Evolutionary conservation across 768 basidiomycete genomes (phyloP).

Genomic region (Phylloporus sp.): DNA sequence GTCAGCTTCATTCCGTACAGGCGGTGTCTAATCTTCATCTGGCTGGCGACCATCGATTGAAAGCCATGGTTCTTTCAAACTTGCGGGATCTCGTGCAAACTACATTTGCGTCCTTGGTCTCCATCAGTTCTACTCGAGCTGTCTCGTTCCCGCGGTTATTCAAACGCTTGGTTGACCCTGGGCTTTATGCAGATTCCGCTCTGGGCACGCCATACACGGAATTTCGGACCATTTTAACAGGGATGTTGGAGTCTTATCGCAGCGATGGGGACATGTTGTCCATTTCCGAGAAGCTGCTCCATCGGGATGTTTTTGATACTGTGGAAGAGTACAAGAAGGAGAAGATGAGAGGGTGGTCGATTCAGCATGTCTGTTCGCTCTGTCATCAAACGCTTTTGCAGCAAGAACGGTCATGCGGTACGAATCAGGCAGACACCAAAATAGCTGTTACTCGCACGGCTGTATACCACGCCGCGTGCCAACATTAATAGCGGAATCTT

Average conservation of each 20-base stretch:
- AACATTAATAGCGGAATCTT: slow-evolving; percentile 19
- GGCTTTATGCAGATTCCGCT: slow-evolving; percentile 44
- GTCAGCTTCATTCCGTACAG: slow-evolving; percentile 79
- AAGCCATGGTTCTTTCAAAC: slow-evolving; percentile 35
- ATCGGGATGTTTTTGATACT: slow-evolving; percentile 75
- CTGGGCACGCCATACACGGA: slow-evolving; percentile 77
- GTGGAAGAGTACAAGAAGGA: slow-evolving; percentile 57
- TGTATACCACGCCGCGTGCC: slow-evolving; percentile 51
- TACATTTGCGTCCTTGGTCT: slow-evolving; percentile 79
- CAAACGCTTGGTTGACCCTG: slow-evolving; percentile 81
- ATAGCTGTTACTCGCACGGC: slow-evolving; percentile 55
- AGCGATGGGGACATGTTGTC: slow-evolving; percentile 85
- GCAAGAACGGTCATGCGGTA: slow-evolving; percentile 15
- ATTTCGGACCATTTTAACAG: slow-evolving; percentile 83
- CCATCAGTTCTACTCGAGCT: slow-evolving; percentile 70
- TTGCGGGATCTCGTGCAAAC: slow-evolving; percentile 76
- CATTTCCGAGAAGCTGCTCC: slow-evolving; percentile 77
- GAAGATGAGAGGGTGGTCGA: slow-evolving; percentile 58
- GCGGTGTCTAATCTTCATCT: slow-evolving; percentile 45
- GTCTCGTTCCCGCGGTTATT: slow-evolving; percentile 92
- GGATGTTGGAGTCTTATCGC: slow-evolving; percentile 95
- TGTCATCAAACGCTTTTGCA: slow-evolving; percentile 48
- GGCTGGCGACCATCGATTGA: slow-evolving; percentile 17
- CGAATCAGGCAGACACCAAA: slow-evolving; percentile 17
- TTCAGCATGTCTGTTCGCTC: slow-evolving; percentile 42